phyloP scores from a whole-genome alignment of 352 stramenopile genomes.

The Pythium aristosporum region DNA sequence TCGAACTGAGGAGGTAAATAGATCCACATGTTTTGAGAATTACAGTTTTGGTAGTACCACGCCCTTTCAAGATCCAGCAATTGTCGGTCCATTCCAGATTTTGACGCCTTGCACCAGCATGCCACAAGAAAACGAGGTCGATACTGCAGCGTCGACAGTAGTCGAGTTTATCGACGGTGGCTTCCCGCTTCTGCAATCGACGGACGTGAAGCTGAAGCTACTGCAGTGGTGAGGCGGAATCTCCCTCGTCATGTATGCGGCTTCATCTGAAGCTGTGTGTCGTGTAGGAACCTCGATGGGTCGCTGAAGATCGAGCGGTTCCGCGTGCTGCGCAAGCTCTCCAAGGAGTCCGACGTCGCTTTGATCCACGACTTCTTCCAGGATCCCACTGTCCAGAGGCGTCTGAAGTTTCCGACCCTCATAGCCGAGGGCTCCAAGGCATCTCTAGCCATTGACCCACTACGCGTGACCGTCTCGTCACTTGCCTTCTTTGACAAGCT shows the following conservation, averaged over 20 bases:
- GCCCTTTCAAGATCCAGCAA: constrained; percentile 9
- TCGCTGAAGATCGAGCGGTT: constrained; percentile 63
- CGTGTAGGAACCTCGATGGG: constrained; percentile 57
- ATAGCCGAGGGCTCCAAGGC: background rate
- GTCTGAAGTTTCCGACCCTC: constrained; percentile 32
- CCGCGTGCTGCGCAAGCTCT: constrained; percentile 44
- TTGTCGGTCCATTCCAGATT: constrained; percentile 2
- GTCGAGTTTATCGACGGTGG: constrained; percentile 56
- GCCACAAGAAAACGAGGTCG: constrained; percentile 15
- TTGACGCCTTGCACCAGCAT: background rate
- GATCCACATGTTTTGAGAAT: constrained; percentile 9
- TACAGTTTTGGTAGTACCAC: background rate
- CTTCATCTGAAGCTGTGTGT: no score
- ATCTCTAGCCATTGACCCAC: constrained; percentile 11
- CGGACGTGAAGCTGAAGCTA: constrained; percentile 67
- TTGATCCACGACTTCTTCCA: constrained; percentile 62
- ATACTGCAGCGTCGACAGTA: constrained; percentile 5
- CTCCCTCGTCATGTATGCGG: background rate
- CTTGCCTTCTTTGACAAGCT: constrained; percentile 75
- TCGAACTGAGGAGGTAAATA: constrained; percentile 18
- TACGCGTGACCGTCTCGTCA: constrained; percentile 46
- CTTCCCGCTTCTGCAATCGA: constrained; percentile 40
- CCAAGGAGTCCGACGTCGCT: constrained; percentile 36
- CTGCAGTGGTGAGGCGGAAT: constrained; percentile 51
- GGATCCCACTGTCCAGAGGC: constrained; percentile 31